Evolutionary conservation across 2,329 filamentous ascomycete species (phyloP).

Genomic region (Lachnellula hyalina): DNA sequence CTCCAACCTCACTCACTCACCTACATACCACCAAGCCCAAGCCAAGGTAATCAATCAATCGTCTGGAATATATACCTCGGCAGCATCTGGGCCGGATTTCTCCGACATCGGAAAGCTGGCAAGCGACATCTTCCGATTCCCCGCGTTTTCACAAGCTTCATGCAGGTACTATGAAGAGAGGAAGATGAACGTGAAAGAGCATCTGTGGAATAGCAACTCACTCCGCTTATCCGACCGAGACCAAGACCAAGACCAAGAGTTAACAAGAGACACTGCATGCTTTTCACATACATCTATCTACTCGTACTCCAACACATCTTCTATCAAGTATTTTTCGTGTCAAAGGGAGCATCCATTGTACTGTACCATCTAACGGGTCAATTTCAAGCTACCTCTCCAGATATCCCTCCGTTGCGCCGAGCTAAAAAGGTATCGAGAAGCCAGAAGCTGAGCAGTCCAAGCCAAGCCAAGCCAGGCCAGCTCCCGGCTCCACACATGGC

Average conservation of each 20-base stretch:
- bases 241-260: background rate
- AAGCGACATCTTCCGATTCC: background rate
- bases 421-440: slow-evolving; percentile 4
- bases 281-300: background rate
- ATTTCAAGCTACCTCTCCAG: background rate
- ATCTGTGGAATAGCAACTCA: too few relatives aligned
- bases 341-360: too few relatives aligned
- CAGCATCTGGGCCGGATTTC: background rate
- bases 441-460: background rate
- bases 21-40: too few relatives aligned
- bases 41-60: too few relatives aligned
- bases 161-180: background rate
- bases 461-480: background rate
- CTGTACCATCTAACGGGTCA: background rate
- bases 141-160: background rate
- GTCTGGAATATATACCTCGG: background rate
- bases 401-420: slow-evolving; percentile 11
- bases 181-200: background rate
- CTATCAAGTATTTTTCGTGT: background rate
- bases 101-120: background rate
- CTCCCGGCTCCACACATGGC: slow-evolving; percentile 6
- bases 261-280: background rate
- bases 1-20: too few relatives aligned
- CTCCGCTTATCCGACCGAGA: background rate
- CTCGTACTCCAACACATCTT: background rate